Conservation (phyloP, 441 rosid genomes). For the Caryocar brasiliense region DNA sequence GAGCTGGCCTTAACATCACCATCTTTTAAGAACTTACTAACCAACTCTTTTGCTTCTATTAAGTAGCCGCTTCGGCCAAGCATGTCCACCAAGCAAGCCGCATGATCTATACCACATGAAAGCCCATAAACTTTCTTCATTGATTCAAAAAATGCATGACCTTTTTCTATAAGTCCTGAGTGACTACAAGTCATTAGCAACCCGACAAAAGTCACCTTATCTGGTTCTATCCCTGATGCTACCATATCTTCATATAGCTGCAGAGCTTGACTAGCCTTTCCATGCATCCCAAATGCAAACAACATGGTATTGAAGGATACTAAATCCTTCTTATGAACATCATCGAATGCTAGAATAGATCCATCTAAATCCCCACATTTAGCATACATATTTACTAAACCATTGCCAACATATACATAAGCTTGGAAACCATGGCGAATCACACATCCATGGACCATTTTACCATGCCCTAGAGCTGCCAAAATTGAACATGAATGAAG, state of each 20-base stretch:
- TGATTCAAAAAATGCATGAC: constrained; percentile 28
- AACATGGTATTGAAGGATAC: constrained; percentile 69
- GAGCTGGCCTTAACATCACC: constrained; percentile 12
- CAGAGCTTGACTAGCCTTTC: constrained; percentile 44
- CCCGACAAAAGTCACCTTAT: constrained; percentile 61
- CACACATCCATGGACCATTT: constrained; percentile 60
- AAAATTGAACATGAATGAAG: constrained; percentile 66
- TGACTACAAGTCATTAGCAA: constrained; percentile 68
- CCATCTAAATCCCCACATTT: constrained; percentile 59
- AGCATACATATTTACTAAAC: constrained; percentile 67
- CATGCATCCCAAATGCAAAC: constrained; percentile 62
- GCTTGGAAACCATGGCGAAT: constrained; percentile 40
- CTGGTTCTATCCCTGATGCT: constrained; percentile 45
- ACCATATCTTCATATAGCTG: constrained; percentile 43
- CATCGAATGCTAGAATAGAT: constrained; percentile 39
- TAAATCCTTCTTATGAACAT: constrained; percentile 44
- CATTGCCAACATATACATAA: constrained; percentile 52
- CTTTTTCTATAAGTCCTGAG: constrained; percentile 54
- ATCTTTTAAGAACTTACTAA: constrained; percentile 14
- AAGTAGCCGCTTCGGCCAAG: constrained; percentile 60
- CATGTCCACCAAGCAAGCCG: constrained; percentile 66
- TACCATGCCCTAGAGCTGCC: constrained; percentile 46
- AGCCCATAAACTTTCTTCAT: constrained; percentile 41
- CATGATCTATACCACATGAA: constrained; percentile 42
- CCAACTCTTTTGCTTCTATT: constrained; percentile 48